Conservation (phyloP, 257 asterid genomes). For the Jaltomata sinuosa region DNA sequence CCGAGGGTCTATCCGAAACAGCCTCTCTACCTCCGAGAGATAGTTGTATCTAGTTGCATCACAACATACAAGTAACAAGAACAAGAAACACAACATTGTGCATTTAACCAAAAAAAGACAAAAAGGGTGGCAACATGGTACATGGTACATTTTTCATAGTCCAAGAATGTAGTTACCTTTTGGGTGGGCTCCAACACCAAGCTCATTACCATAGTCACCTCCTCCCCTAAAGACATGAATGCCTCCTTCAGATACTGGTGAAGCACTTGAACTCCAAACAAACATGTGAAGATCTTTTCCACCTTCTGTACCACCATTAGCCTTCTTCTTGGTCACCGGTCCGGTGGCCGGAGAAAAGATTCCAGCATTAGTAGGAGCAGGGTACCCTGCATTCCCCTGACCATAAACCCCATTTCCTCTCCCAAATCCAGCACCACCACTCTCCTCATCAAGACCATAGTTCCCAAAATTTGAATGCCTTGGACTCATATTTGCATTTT, state of each 20-base stretch:
- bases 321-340: slow-evolving; percentile 50
- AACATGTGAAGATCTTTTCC: slow-evolving; percentile 96
- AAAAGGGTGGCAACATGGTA: not conserved
- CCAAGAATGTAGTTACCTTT: slow-evolving; percentile 42
- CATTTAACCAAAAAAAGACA: slow-evolving; percentile 9
- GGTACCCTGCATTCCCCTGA: slow-evolving; percentile 56
- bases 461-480: slow-evolving; percentile 34
- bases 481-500: slow-evolving; percentile 28
- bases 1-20: not conserved
- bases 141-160: not conserved
- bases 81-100: not conserved
- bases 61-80: slow-evolving; percentile 14
- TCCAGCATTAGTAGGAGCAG: slow-evolving; percentile 72
- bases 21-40: not conserved
- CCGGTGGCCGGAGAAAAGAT: slow-evolving; percentile 73
- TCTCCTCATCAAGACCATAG: slow-evolving; percentile 35
- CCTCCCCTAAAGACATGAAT: slow-evolving; percentile 90
- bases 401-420: slow-evolving; percentile 41
- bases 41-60: slow-evolving; percentile 25
- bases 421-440: slow-evolving; percentile 26
- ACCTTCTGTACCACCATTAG: slow-evolving; percentile 50
- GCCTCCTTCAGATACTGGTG: slow-evolving; percentile 96
- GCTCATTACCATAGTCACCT: slow-evolving; percentile 59
- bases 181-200: slow-evolving; percentile 67
- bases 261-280: slow-evolving; percentile 98